Evolutionary conservation across 2,329 filamentous ascomycete species (phyloP), one percentile per base, ranked within the genome.

Genomic region (Xylaria sp.): DNA sequence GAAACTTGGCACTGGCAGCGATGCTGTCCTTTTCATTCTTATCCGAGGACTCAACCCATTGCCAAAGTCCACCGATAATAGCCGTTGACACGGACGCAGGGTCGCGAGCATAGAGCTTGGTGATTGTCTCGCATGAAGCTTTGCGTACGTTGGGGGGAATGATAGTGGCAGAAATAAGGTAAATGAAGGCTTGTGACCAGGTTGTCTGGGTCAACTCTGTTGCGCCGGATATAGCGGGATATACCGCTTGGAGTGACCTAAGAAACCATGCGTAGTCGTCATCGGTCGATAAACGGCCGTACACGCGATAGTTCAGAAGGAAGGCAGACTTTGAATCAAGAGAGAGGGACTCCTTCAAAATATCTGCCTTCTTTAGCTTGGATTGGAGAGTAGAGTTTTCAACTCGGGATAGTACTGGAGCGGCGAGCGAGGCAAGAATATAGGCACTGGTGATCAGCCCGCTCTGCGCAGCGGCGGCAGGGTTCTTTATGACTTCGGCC

Each of bases 141-240:
- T 90, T 89, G 65, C 91, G 89, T 56, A 92, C 82, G 43, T 83
- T 83, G 2, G 90, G 84, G 13, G 90, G 84, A 23, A 93, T 82
- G 13, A 79, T 83, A 15, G 87, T 81, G 1, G 90, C 89, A 53
- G 90, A 89, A 53, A 95, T 87, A 18, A 92, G 82, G 77, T 92
- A 97, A n/a, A 97, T 89, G 66, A 95, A 87, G 2, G 92, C 90
- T 74, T 97, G 92, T 15, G 92, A 90, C 96, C 95, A 99, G 18
- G 90, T 88, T 61, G 87, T 80, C 68, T 85, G 85, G n/a, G 87
- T 82, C 10, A 86, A 81, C 15, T 82, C 81, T 4, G 82, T 78
- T 13, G 84, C 81, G 32, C 86, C 82, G 13, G 82, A 80, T 3
- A 94, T 78, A 20, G 84, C 82, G 18, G 83, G 78, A 18, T 89